Base-by-base conservation (phyloP, 2,329 filamentous ascomycete genomes). In the Emydomyces testavorans region DNA sequence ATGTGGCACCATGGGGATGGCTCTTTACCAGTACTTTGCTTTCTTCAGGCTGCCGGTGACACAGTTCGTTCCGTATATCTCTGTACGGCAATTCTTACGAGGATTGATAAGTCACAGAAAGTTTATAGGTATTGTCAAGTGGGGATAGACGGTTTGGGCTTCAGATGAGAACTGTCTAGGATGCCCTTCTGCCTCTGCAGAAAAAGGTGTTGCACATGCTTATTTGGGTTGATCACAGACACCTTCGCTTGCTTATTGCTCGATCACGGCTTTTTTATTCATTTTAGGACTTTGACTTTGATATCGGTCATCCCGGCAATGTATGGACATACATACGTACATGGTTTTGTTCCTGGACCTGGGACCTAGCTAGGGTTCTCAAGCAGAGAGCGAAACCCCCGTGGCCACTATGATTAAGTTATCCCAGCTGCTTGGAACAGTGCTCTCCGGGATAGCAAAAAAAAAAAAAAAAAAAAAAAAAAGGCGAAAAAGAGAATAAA, bases 1-100 rank as follows among this genome's bases (percentile, higher is more conserved):
- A 45, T 35, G 42, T 45, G 16, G 20, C 31, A 45, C 42, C 36
- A 37, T 36, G 15, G 16, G 2, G 23, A 35, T 37, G 42, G n/a
- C 16, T 3, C 32, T 28, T 45, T 31, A 44, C 18, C 26, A 24
- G 8, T 24, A 8, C n/a, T 37, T 36, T 5, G n/a, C 31, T 4
- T 21, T 31, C 16, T 2, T 15, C 23, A 23, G 29, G 13, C 26
- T 26, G 11, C n/a, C 20, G 42, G 42, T 45, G 42, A 37, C 34
- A 45, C 42, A 37, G 28, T 20, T 34, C 11, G 18, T 43, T 26
- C 24, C 34, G n/a, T 35, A 31, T 8, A 7, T 23, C 8, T 43
- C 6, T 23, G 18, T 23, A 43, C 18, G 40, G 40, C 29, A 43
- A 15, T 24, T 42, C n/a, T 35, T 34, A 13, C 40, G 28, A 29